phyloP scores from a whole-genome alignment of 1,284 basidiomycete genomes.

The Cryptococcus sp. region DNA sequence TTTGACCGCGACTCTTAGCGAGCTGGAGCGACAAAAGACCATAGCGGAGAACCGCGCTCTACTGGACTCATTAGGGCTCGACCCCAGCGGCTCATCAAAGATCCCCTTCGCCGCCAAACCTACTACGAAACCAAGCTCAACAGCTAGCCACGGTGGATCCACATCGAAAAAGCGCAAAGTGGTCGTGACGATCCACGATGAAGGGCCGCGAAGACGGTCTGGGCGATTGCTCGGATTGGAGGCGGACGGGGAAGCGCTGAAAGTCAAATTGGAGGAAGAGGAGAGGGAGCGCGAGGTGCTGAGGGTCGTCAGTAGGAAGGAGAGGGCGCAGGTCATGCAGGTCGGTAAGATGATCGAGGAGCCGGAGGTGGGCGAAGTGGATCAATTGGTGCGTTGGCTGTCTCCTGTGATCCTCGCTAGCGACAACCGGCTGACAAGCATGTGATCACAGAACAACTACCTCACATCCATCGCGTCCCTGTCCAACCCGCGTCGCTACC shows the following conservation, averaged over 20 bases:
- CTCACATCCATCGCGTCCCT: conserved; percentile 8
- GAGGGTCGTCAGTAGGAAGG: conserved; percentile 36
- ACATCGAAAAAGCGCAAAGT: conserved; percentile 31
- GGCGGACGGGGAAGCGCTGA: conserved; percentile 38
- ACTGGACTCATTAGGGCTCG: conserved; percentile 52
- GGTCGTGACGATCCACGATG: conserved; percentile 15
- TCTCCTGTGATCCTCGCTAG: neutral
- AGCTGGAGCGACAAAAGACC: conserved; percentile 51
- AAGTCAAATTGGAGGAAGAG: conserved; percentile 37
- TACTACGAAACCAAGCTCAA: conserved; percentile 9
- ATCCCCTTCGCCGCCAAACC: conserved; percentile 17
- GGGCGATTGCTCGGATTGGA: conserved; percentile 46
- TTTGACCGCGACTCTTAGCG: conserved; percentile 29
- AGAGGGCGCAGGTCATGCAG: conserved; percentile 41
- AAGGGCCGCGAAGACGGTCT: conserved; percentile 40
- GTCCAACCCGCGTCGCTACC: conserved; percentile 11
- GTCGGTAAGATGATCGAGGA: conserved; percentile 43
- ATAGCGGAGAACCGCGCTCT: conserved; percentile 53
- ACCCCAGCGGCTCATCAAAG: conserved; percentile 33
- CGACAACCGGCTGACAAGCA: neutral
- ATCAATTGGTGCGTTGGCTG: conserved; percentile 28
- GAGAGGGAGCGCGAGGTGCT: conserved; percentile 38
- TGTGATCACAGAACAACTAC: conserved; percentile 15
- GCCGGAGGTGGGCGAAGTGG: conserved; percentile 18
- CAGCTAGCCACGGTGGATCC: conserved; percentile 11